Evolutionary conservation across 805 yeast species (phyloP).

Genomic region (Pichia cabralensis): DNA sequence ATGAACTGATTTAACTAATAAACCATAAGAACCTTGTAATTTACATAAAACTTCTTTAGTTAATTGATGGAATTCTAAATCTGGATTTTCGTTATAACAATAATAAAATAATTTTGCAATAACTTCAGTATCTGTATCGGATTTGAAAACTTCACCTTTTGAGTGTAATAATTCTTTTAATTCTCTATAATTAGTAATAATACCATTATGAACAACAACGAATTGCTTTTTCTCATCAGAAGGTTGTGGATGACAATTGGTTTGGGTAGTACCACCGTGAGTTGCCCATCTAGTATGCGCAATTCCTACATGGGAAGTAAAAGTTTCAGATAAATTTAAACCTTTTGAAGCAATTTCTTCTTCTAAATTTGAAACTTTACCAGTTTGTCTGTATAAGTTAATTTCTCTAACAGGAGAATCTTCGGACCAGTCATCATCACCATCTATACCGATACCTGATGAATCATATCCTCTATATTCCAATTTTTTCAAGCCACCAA

Average conservation of each 20-base stretch:
- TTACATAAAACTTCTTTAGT: constrained; percentile 89
- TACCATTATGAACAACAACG: constrained; percentile 94
- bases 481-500: constrained; percentile 75
- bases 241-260: constrained; percentile 93
- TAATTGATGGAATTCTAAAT: constrained; percentile 80
- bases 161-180: constrained; percentile 69
- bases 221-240: constrained; percentile 80
- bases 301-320: constrained; percentile 85
- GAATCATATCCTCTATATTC: constrained; percentile 99
- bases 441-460: constrained; percentile 92
- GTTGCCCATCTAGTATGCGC: constrained; percentile 99
- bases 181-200: constrained; percentile 91
- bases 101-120: constrained; percentile 93
- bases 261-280: constrained; percentile 83
- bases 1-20: constrained; percentile 82
- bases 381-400: constrained; percentile 71
- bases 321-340: constrained; percentile 52
- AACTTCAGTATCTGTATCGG: constrained; percentile 96
- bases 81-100: constrained; percentile 69
- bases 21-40: constrained; percentile 95
- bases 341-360: constrained; percentile 43
- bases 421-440: constrained; percentile 42
- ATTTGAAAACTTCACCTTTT: constrained; percentile 76
- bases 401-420: constrained; percentile 44
- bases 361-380: constrained; percentile 80